These are phyloP conservation scores for Coemansia sp. DNA, from an alignment of 192 early-diverging fungal genomes.

Conservation along the genomic window DNA sequence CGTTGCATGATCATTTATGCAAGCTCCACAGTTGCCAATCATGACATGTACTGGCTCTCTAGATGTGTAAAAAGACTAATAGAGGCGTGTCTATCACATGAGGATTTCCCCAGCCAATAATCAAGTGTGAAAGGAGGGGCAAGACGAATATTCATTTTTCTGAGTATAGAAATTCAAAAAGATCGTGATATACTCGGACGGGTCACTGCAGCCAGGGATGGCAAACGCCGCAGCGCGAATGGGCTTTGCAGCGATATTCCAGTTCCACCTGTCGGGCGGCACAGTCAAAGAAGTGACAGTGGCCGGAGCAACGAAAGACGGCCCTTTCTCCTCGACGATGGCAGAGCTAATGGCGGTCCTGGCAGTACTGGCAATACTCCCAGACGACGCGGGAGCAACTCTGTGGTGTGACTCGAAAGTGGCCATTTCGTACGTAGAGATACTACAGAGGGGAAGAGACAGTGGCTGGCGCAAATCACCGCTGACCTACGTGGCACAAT, in stretches of 20 bases:
- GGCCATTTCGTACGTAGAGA: not conserved
- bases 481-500: not conserved
- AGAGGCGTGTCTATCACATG: no score
- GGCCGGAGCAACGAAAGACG: not conserved
- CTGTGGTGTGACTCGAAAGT: not conserved
- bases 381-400: not conserved
- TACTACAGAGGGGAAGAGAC: not conserved
- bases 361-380: not conserved
- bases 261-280: not conserved
- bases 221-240: no score
- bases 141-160: no score
- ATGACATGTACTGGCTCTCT: no score
- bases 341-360: constrained; percentile 12
- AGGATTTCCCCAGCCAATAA: no score
- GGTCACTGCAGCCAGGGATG: not conserved
- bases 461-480: not conserved
- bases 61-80: no score
- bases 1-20: no score
- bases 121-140: no score
- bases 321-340: constrained; percentile 7
- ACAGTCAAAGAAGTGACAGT: not conserved
- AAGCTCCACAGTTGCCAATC: not conserved
- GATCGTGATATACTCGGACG: not conserved
- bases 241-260: no score
- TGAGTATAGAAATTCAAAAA: no score